Conservation (phyloP, 2,329 filamentous ascomycete species). For the Cryphonectria nitschkei region DNA sequence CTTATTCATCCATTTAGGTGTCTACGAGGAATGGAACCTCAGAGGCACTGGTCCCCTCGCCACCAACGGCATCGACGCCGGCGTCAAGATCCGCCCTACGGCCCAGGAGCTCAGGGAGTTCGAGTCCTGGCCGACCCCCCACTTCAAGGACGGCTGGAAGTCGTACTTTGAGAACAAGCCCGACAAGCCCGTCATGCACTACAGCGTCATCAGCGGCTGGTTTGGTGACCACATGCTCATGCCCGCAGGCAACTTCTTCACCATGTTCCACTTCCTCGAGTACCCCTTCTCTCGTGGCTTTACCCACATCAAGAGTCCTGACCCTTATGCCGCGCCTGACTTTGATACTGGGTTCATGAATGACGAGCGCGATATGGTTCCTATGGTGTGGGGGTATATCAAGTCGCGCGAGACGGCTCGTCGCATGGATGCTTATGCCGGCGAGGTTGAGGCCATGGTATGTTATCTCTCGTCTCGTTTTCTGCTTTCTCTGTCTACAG, state of each 20-base stretch:
- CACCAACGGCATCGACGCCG: conserved; percentile 80
- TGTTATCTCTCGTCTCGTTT: background rate
- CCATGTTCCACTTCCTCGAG: conserved; percentile 82
- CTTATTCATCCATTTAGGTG: conserved; percentile 41
- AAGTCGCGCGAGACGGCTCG: conserved; percentile 80
- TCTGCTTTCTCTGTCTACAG: too few species aligned
- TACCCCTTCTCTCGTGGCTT: conserved; percentile 76
- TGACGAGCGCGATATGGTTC: conserved; percentile 81
- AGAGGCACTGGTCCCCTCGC: conserved; percentile 79
- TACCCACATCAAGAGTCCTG: conserved; percentile 71
- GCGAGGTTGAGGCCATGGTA: conserved; percentile 66
- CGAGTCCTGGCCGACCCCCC: conserved; percentile 72
- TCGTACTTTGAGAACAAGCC: conserved; percentile 84
- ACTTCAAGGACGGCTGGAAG: conserved; percentile 77
- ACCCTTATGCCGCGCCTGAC: conserved; percentile 75
- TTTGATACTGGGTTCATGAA: conserved; percentile 87
- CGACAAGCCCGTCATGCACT: conserved; percentile 87
- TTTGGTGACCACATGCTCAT: conserved; percentile 65
- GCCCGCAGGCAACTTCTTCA: conserved; percentile 79
- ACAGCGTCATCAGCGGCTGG: conserved; percentile 73
- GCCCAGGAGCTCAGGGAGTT: conserved; percentile 69
- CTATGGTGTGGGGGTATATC: conserved; percentile 84
- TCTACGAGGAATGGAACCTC: conserved; percentile 77
- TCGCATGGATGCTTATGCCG: conserved; percentile 77
- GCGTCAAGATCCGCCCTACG: conserved; percentile 76